These are phyloP conservation scores for Suillus subaureus DNA, from an alignment of 768 basidiomycete species.

Conservation along the genomic window DNA sequence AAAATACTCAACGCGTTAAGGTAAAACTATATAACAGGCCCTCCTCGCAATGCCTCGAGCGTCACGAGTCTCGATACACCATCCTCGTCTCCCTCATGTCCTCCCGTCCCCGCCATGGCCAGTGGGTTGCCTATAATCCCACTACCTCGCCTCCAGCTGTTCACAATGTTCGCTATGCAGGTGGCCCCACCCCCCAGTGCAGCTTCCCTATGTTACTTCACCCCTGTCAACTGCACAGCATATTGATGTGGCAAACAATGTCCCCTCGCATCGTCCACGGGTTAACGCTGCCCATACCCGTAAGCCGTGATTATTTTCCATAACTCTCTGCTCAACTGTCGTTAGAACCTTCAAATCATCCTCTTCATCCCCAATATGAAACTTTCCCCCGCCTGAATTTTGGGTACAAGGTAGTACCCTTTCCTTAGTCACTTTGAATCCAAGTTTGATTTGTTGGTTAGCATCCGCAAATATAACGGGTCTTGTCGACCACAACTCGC, in stretches of 20 bases:
- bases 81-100: not conserved
- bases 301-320: not conserved
- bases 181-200: not conserved
- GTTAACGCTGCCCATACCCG: not conserved
- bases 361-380: not conserved
- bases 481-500: not conserved
- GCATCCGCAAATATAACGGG: not conserved
- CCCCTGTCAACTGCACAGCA: not conserved
- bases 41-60: too few relatives aligned
- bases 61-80: too few relatives aligned
- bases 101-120: not conserved
- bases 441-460: not conserved
- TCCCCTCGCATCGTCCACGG: not conserved
- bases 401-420: not conserved
- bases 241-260: not conserved
- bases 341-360: not conserved
- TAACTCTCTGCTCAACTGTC: not conserved
- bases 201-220: not conserved
- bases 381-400: not conserved
- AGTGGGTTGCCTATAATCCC: not conserved
- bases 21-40: too few relatives aligned
- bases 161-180: slow-evolving; percentile 3
- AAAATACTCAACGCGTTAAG: too few relatives aligned
- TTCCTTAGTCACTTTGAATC: not conserved
- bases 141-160: not conserved